Percentiles rank a stretch among this genome's conserved stretches.
phyloP scores from a whole-genome alignment of 495 filamentous ascomycete species.

The Penicillium canescens region DNA sequence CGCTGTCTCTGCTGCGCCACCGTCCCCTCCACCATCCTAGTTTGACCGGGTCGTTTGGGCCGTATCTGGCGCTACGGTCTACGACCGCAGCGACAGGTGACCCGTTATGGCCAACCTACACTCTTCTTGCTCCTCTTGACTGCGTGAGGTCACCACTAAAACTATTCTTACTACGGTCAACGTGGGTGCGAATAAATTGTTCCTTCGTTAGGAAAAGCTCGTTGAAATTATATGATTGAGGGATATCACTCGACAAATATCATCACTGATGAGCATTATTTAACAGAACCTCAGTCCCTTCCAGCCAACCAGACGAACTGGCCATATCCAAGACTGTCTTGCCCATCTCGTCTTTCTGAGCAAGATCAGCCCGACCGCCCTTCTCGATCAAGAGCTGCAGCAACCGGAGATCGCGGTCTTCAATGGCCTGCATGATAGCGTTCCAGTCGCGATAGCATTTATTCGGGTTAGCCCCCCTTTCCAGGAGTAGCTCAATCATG shows the following conservation, averaged over 20 bases:
- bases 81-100: too few species aligned
- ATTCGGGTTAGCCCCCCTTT: conserved; percentile 54
- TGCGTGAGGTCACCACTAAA: too few species aligned
- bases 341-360: conserved; percentile 18
- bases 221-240: too few species aligned
- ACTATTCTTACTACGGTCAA: too few species aligned
- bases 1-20: too few species aligned
- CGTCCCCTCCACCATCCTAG: too few species aligned
- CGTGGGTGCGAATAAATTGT: too few species aligned
- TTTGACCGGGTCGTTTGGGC: too few species aligned
- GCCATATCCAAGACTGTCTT: conserved; percentile 22
- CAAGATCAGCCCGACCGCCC: conserved; percentile 40
- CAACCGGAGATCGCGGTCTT: conserved; percentile 35
- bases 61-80: too few species aligned
- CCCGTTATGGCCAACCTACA: too few species aligned
- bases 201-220: too few species aligned
- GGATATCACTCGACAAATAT: not conserved
- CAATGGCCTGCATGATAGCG: conserved; percentile 43
- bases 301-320: conserved; percentile 17
- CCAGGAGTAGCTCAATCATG: conserved; percentile 49
- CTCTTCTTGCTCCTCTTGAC: too few species aligned
- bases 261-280: conserved; percentile 8
- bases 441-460: conserved; percentile 56
- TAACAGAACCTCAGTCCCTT: conserved; percentile 14
- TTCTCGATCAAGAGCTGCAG: conserved; percentile 46